Conservation (phyloP, 139 green algal genomes). For the Picochlorum sp. region DNA sequence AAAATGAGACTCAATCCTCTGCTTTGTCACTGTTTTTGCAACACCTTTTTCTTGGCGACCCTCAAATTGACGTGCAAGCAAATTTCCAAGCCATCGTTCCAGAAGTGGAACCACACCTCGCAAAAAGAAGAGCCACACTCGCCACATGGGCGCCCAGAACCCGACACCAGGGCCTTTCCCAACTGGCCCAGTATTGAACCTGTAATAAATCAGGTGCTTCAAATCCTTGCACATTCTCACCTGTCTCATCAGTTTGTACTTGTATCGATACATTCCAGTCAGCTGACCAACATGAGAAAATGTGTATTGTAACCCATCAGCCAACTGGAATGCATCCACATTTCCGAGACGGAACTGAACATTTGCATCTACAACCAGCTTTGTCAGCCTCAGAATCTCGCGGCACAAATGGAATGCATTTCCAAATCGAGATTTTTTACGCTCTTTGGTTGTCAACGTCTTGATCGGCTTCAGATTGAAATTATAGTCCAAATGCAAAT, state of each 20-base stretch:
- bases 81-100: conserved; percentile 98
- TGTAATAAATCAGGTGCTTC: conserved; percentile 99
- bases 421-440: conserved; percentile 98
- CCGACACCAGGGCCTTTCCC: conserved; percentile 97
- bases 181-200: conserved; percentile 96
- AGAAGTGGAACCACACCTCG: conserved; percentile 95
- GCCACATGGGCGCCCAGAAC: conserved; percentile 99
- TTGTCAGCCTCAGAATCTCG: conserved; percentile 98
- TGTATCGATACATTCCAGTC: conserved; percentile 96
- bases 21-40: conserved; percentile 98
- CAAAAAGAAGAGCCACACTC: conserved; percentile 99
- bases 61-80: conserved; percentile 98
- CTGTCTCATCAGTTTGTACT: conserved; percentile 99
- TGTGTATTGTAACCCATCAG: conserved; percentile 98
- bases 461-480: conserved; percentile 99
- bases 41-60: conserved; percentile 90
- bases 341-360: conserved; percentile 96
- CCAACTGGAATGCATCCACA: conserved; percentile 98
- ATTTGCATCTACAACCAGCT: conserved; percentile 95
- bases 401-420: conserved; percentile 99
- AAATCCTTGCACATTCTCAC: conserved; percentile 99
- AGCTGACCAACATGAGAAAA: conserved; percentile 98
- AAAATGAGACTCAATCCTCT: conserved; percentile 97
- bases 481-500: conserved; percentile 99
- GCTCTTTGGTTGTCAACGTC: conserved; percentile 99